These are phyloP conservation scores for Coniochaeta prunicola DNA, from an alignment of 2,329 filamentous ascomycete species.

Conservation along the genomic window DNA sequence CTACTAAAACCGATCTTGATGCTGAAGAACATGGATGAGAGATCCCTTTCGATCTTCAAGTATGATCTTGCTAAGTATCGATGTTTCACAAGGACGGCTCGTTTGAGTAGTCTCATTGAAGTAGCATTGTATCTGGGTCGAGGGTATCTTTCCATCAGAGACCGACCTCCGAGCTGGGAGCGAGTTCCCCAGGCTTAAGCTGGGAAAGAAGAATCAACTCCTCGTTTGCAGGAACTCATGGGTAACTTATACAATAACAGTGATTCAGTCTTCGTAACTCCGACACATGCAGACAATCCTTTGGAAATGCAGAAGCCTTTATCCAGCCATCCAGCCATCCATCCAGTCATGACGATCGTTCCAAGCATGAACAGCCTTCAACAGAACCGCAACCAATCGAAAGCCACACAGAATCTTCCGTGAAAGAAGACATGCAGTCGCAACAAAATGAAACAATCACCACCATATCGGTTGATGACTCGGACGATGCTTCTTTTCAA, in stretches of 20 bases:
- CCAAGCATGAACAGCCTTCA: constrained; percentile 1
- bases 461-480: no score
- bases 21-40: no score
- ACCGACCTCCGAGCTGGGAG: background rate
- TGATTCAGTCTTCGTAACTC: background rate
- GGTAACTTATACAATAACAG: background rate
- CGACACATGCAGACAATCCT: background rate
- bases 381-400: background rate
- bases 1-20: no score
- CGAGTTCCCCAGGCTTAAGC: background rate
- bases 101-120: background rate
- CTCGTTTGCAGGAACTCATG: background rate
- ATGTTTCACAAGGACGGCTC: background rate
- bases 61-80: background rate
- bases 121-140: background rate
- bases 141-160: background rate
- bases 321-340: background rate
- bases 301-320: background rate
- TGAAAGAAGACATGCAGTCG: background rate
- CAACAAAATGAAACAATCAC: background rate
- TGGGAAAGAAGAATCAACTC: background rate
- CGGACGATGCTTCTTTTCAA: no score
- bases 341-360: background rate
- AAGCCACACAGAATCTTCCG: background rate
- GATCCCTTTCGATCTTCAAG: background rate